Percentiles rank a stretch among this genome's conserved stretches.
phyloP scores from a whole-genome alignment of 148 eudicot species.

The Chenopodium quinoa region DNA sequence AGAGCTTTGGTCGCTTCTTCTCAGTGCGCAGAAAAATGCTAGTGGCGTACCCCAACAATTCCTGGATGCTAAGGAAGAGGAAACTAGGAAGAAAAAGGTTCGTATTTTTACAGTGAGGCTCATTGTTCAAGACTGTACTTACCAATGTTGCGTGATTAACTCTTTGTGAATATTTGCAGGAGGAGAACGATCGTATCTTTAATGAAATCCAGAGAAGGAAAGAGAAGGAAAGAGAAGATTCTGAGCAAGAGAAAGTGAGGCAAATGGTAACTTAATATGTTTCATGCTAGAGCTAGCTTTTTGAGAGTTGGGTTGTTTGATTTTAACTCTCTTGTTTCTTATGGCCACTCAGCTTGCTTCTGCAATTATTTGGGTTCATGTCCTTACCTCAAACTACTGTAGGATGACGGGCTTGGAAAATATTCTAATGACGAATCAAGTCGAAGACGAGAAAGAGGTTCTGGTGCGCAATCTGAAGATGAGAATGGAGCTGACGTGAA shows the following conservation, averaged over 20 bases:
- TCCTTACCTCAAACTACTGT: conserved; percentile 99
- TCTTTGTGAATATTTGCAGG: conserved; percentile 41
- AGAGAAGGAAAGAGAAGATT: conserved; percentile 64
- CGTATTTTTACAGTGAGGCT: conserved; percentile 1
- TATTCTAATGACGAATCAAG: conserved; percentile 40
- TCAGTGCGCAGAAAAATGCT: conserved; percentile 91
- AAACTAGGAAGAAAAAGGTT: conserved; percentile 85
- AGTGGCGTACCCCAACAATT: conserved; percentile 98
- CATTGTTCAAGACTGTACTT: neutral
- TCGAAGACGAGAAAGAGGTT: conserved; percentile 39
- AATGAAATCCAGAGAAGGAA: conserved; percentile 74
- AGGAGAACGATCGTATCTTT: conserved; percentile 69
- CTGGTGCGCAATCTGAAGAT: conserved; percentile 39
- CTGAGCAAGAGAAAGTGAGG: conserved; percentile 52
- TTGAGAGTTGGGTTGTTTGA: conserved; percentile 32
- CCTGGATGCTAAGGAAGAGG: conserved; percentile 98
- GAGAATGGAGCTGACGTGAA: conserved; percentile 49
- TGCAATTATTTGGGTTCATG: conserved; percentile 99
- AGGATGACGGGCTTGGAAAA: conserved; percentile 63
- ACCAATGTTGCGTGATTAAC: neutral
- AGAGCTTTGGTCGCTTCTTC: conserved; percentile 90
- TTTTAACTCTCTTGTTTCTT: conserved; percentile 72
- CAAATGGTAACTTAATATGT: conserved; percentile 64
- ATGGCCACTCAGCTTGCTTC: conserved; percentile 94
- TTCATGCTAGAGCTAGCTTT: conserved; percentile 51